Conservation (phyloP, 179 eudicot species). For the Nepenthes alata region DNA sequence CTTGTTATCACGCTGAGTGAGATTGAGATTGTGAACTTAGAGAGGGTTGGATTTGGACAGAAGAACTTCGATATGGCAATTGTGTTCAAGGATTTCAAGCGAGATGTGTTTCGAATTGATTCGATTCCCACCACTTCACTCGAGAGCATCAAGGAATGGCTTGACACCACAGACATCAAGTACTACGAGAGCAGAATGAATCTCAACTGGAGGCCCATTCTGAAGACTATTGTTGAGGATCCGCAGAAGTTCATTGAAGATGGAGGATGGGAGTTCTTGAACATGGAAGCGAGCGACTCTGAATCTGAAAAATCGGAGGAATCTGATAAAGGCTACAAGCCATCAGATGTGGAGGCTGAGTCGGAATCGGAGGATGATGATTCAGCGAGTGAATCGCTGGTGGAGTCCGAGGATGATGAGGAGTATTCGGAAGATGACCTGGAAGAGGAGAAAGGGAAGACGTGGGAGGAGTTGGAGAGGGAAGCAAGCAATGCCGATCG, state of each 20-base stretch:
- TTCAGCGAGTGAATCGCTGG: slow-evolving; percentile 67
- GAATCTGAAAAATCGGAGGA: slow-evolving; percentile 58
- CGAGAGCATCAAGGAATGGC: slow-evolving; percentile 84
- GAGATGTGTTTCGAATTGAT: slow-evolving; percentile 72
- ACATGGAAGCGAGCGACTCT: slow-evolving; percentile 72
- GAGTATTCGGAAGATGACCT: slow-evolving; percentile 48
- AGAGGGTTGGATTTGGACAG: slow-evolving; percentile 79
- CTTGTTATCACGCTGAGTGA: slow-evolving; percentile 58
- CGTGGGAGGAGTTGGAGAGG: slow-evolving; percentile 91
- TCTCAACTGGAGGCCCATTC: slow-evolving; percentile 71
- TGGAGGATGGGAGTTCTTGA: slow-evolving; percentile 90
- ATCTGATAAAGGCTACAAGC: slow-evolving; percentile 70
- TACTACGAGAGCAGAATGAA: slow-evolving; percentile 85
- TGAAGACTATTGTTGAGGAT: slow-evolving; percentile 74
- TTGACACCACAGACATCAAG: slow-evolving; percentile 78
- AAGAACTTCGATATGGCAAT: slow-evolving; percentile 87
- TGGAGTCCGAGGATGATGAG: slow-evolving; percentile 68
- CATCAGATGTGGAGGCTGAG: slow-evolving; percentile 69
- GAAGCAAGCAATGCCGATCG: slow-evolving; percentile 87
- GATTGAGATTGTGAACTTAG: slow-evolving; percentile 80
- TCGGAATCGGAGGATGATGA: slow-evolving; percentile 76
- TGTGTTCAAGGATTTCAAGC: slow-evolving; percentile 79
- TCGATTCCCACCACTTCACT: slow-evolving; percentile 73
- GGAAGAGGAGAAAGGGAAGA: slow-evolving; percentile 70
- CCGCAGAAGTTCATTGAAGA: slow-evolving; percentile 66